These are phyloP conservation scores for Chamaenerion angustifolium DNA, from an alignment of 345 rosid species.

Conservation along the genomic window DNA sequence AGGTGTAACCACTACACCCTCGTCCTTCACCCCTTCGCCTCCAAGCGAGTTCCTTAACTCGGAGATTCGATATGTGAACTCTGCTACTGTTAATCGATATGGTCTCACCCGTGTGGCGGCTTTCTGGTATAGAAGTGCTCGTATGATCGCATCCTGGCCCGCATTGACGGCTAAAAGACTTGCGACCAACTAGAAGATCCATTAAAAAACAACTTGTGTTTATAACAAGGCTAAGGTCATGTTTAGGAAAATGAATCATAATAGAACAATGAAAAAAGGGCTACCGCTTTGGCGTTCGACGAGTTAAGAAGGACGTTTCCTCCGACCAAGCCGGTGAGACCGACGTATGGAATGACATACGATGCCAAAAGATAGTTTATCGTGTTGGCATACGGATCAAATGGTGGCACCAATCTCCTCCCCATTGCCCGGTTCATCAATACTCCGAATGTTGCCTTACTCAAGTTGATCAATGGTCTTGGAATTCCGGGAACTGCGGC, in stretches of 20 bases:
- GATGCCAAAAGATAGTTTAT: constrained; percentile 59
- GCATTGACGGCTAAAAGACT: constrained; percentile 72
- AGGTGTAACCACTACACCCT: constrained; percentile 33
- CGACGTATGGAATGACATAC: constrained; percentile 64
- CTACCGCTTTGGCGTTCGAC: constrained; percentile 37
- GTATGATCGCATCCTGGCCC: constrained; percentile 70
- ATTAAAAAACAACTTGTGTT: no score
- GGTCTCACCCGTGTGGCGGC: constrained; percentile 20
- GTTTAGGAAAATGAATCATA: no score
- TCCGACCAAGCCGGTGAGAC: constrained; percentile 79
- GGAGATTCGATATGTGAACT: constrained; percentile 27
- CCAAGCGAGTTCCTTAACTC: constrained; percentile 24
- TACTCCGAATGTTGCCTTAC: constrained; percentile 38
- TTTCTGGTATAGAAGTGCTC: constrained; percentile 39
- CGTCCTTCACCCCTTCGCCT: constrained; percentile 33
- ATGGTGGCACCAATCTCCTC: constrained; percentile 34
- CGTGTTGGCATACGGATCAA: constrained; percentile 51
- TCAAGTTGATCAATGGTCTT: constrained; percentile 64
- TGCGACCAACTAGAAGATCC: constrained; percentile 38
- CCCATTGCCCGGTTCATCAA: constrained; percentile 48
- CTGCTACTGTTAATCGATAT: constrained; percentile 23
- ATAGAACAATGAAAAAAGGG: neutral
- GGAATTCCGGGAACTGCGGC: constrained; percentile 52
- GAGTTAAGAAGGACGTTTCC: constrained; percentile 45
- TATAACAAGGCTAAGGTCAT: no score